Evolutionary conservation across 306 rosid species (phyloP).

Genomic region (Cajanus cajan): DNA sequence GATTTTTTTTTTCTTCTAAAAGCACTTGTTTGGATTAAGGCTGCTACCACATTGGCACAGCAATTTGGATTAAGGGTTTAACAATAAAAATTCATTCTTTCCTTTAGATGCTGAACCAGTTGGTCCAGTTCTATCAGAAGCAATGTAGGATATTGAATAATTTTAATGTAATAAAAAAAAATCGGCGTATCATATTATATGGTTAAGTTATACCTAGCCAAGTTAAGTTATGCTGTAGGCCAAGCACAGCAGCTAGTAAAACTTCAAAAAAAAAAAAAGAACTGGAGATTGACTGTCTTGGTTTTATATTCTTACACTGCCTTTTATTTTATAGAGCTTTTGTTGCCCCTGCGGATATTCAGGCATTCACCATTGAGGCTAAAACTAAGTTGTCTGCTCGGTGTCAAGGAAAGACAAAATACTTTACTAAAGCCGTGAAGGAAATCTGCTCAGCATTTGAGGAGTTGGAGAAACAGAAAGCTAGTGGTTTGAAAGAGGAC

Average conservation of each 20-base stretch:
- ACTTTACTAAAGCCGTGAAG: constrained; percentile 74
- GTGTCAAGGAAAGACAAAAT: constrained; percentile 66
- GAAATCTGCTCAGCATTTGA: constrained; percentile 83
- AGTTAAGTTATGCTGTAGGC: background rate
- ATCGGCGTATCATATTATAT: no score
- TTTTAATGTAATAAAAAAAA: no score
- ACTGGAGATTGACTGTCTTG: background rate
- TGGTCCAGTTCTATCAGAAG: background rate
- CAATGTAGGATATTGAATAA: no score
- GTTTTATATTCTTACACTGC: constrained; percentile 28
- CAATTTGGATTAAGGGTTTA: background rate
- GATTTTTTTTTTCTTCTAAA: no score
- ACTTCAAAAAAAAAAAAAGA: no score
- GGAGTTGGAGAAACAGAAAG: constrained; percentile 57
- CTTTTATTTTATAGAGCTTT: constrained; percentile 66
- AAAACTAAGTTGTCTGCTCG: constrained; percentile 65
- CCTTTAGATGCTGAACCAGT: background rate
- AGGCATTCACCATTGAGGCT: constrained; percentile 67
- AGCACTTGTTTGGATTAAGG: background rate
- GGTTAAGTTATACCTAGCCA: background rate
- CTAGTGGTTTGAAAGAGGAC: constrained; percentile 51
- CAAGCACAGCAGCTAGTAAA: background rate
- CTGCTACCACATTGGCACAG: background rate
- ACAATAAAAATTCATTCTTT: background rate
- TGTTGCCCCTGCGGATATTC: constrained; percentile 87